Evolutionary conservation across 2,329 filamentous ascomycete species (phyloP), one percentile per base, ranked within the genome.

Genomic region (Fusarium foetens): DNA sequence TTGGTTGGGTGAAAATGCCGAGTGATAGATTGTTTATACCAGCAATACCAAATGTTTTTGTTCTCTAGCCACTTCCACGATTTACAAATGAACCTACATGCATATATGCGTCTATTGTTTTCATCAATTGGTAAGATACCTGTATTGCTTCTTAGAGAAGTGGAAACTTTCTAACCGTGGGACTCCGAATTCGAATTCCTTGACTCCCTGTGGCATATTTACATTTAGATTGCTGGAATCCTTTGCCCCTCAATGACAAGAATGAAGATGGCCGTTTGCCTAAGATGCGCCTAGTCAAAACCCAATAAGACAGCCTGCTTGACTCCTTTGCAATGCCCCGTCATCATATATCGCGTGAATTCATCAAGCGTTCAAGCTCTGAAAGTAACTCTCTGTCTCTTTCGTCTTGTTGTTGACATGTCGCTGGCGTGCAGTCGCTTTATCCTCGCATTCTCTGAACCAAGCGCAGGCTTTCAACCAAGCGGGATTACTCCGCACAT

Each of bases 391-490:
- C 14, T 68, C 54, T 8, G 75, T 58, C 54, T 80, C 77, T 51
- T 73, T 59, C 45, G 70, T 70, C n/a, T 68, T 71, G 29, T 33
- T 68, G 14, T 71, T 64, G 17, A 74, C 53, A 38, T 55, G 65
- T 16, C 55, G 73, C 12, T 65, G 63, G 25, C 53, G 71, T 19
- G 62, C 41, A 54, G 35, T 23, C 35, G 48, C 38, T 43, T 64
- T 48, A 46, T 78, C 67, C 29, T 76, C 59, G 78, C 71, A 68
- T 48, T 82, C 76, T 21, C 82, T 80, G 64, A 84, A 66, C 72
- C 81, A 83, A 19, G 74, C 77, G 25, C 79, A 81, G 7, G 83
- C 84, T 48, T 80, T 80, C 36, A 84, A 54, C 87, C 87, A 88
- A 3, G 77, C 79, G 3, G 83, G 79, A 58, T 88, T 85, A 5